Conservation (phyloP, 371 early-diverging fungal species). For the Syncephalis plumigaleata region DNA sequence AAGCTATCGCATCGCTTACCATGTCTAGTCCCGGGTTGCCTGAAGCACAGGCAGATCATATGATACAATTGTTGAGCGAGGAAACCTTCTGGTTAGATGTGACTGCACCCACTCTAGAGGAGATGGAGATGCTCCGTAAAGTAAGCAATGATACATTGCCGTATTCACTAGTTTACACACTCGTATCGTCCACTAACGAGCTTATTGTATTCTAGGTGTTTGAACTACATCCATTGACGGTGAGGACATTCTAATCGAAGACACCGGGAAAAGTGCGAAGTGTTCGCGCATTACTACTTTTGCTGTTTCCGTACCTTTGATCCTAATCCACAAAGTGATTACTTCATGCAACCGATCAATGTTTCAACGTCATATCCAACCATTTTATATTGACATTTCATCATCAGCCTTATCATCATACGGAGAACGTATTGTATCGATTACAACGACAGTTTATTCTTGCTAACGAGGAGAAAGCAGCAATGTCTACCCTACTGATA, state of each 20-base stretch:
- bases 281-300: conserved; percentile 83
- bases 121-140: conserved; percentile 49
- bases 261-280: conserved; percentile 88
- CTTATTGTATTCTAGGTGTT: conserved; percentile 15
- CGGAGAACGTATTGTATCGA: conserved; percentile 37
- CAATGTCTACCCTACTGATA: too few species aligned
- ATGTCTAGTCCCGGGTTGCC: too few species aligned
- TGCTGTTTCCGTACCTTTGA: conserved; percentile 68
- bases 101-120: conserved; percentile 52
- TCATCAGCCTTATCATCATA: conserved; percentile 34
- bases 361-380: conserved; percentile 61
- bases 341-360: conserved; percentile 60
- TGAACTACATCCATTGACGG: conserved; percentile 18
- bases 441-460: conserved; percentile 16
- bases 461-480: too few species aligned
- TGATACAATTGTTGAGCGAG: conserved; percentile 21
- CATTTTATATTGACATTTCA: conserved; percentile 42
- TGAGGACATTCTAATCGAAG: conserved; percentile 42
- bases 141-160: conserved; percentile 5
- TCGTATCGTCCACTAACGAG: too few species aligned
- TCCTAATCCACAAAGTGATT: conserved; percentile 39
- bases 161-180: not conserved
- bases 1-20: not conserved
- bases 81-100: conserved; percentile 81
- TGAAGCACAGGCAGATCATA: conserved; percentile 10